phyloP scores from a whole-genome alignment of 345 rosid genomes.

The Aurinia saxatilis region DNA sequence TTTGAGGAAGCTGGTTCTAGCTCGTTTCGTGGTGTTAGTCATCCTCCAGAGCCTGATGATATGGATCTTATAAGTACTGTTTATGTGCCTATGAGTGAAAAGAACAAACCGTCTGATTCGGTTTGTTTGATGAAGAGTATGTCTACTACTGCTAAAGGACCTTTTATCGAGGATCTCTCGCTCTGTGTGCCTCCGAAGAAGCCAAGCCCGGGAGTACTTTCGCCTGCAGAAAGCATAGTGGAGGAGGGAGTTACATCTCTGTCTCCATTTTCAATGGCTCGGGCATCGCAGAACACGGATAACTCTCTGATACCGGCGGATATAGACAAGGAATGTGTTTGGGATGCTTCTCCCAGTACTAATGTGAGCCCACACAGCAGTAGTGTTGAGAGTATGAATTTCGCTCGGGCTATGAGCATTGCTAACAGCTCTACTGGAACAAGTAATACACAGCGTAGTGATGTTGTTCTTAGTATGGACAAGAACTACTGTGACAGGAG shows the following conservation, averaged over 20 bases:
- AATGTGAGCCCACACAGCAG: constrained; percentile 86
- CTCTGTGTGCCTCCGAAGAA: constrained; percentile 56
- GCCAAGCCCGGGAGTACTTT: constrained; percentile 41
- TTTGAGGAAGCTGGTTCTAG: constrained; percentile 62
- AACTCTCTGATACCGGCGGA: constrained; percentile 48
- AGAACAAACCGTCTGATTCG: constrained; percentile 57
- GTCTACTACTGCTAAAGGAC: constrained; percentile 55
- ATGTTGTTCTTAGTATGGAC: constrained; percentile 65
- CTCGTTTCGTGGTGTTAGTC: constrained; percentile 89
- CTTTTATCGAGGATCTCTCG: constrained; percentile 68
- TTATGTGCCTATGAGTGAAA: constrained; percentile 58
- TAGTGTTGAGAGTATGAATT: constrained; percentile 70
- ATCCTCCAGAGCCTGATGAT: constrained; percentile 90
- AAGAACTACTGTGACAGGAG: constrained; percentile 62
- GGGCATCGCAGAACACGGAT: constrained; percentile 63
- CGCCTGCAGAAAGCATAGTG: constrained; percentile 61
- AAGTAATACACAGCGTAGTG: constrained; percentile 47
- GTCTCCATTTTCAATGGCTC: constrained; percentile 51
- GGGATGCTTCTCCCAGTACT: constrained; percentile 96
- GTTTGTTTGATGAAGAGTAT: constrained; percentile 58
- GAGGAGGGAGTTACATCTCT: constrained; percentile 48
- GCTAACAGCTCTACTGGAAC: constrained; percentile 62
- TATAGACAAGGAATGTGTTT: constrained; percentile 86
- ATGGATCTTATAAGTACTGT: constrained; percentile 68
- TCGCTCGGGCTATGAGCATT: constrained; percentile 73